Evolutionary conservation across 306 rosid species (phyloP).

Genomic region (Acacia melanoxylon): DNA sequence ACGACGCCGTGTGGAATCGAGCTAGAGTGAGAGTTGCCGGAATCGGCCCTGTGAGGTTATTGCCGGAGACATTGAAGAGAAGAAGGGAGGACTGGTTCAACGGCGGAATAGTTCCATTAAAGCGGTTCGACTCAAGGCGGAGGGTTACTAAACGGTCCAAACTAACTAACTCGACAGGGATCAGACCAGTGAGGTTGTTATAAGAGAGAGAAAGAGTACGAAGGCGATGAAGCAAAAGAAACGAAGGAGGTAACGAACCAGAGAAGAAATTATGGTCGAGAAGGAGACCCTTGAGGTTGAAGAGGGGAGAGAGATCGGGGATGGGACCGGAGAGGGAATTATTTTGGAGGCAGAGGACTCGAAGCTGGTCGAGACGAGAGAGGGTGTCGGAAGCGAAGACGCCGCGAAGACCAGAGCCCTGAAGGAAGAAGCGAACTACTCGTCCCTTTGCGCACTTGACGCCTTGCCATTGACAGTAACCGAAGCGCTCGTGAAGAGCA

Average conservation of each 20-base stretch:
- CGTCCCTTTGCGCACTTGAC: conserved; percentile 81
- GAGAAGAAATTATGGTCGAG: conserved; percentile 62
- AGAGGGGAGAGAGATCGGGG: conserved; percentile 71
- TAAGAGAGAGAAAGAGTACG: conserved; percentile 56
- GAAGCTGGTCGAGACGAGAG: conserved; percentile 76
- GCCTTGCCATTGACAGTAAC: conserved; percentile 88
- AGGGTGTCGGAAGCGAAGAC: conserved; percentile 53
- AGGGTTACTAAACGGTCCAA: conserved; percentile 62
- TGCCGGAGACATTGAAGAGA: conserved; percentile 53
- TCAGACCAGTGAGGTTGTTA: conserved; percentile 58
- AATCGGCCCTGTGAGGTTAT: conserved; percentile 68
- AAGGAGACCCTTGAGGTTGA: conserved; percentile 66
- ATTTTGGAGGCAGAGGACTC: conserved; percentile 67
- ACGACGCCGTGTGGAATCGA: conserved; percentile 50
- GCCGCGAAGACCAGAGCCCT: conserved; percentile 53
- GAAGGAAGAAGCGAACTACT: conserved; percentile 60
- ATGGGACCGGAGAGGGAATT: conserved; percentile 81
- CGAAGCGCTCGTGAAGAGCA: conserved; percentile 62
- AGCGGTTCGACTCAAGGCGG: conserved; percentile 59
- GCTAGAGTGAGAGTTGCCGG: conserved; percentile 55
- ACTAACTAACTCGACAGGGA: conserved; percentile 41
- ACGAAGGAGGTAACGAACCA: conserved; percentile 66
- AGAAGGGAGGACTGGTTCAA: conserved; percentile 58
- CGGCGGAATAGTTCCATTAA: conserved; percentile 63
- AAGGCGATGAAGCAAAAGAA: conserved; percentile 61